Evolutionary conservation across 2,329 filamentous ascomycete genomes (phyloP), one percentile per base, ranked within the genome.

Genomic region (Penicillium olsonii): DNA sequence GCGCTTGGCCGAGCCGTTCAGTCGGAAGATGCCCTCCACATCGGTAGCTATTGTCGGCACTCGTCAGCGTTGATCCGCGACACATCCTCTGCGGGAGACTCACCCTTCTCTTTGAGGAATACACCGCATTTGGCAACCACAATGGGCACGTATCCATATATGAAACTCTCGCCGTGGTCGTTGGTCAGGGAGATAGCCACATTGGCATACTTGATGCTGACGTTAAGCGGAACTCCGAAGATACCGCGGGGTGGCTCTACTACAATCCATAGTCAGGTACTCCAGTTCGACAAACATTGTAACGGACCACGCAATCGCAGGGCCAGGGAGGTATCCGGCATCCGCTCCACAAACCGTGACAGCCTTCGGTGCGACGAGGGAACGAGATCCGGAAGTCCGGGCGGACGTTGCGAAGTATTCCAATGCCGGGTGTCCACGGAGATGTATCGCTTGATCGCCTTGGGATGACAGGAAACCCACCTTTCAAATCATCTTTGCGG

Each of bases 51-150:
- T 49, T 52, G 5, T 3, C 2, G 24, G 52, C 65, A 18, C 19
- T 50, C 65, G 64, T 71, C 38, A 69, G 65, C 41, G 31, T 31
- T 19, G 17, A 20, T 44, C 15, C 27, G 39, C 26, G 48, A 81
- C 54, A 5, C 29, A n/a, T 31, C n/a, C 2, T n/a, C 27, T 6
- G 3, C 2, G 29, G 29, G 69, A 33, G 44, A 50, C 82, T 59
- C 72, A 96, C 94, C 94, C 83, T 95, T 96, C 71, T 99, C 94
- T 73, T 99, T 99, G 59, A 99, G 71, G 61, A 92, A 99, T 4
- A 99, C 92, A 55, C 94, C 94, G 69, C 94, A 97, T 72, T 99
- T 99, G 29, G 94, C 94, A 45, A 99, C 92, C 37, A 99, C 92
- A 57, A 99, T 97, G 15, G 94, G 94, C 7, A 99, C 92, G 66